These are phyloP conservation scores for Xylariaceae sp. DNA, from an alignment of 2,329 filamentous ascomycete genomes.

Conservation along the genomic window DNA sequence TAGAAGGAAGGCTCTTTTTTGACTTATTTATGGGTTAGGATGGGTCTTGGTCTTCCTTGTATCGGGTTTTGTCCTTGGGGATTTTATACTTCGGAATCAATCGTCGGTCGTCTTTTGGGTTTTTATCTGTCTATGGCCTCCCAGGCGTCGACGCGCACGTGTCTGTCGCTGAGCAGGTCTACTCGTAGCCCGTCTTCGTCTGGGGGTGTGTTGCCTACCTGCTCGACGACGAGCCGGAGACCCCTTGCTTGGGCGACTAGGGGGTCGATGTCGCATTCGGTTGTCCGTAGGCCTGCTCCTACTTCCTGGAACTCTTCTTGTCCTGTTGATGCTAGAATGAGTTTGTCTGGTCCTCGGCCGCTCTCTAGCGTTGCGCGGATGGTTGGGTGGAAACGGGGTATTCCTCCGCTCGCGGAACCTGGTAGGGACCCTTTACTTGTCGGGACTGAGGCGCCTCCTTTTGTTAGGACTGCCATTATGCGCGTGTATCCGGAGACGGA, in stretches of 20 bases:
- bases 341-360: conserved; percentile 65
- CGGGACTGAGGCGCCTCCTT: conserved; percentile 15
- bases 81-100: not conserved
- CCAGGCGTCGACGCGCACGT: conserved; percentile 43
- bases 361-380: conserved; percentile 70
- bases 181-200: conserved; percentile 45
- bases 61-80: no score
- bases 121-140: conserved; percentile 27
- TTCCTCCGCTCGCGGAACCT: conserved; percentile 24
- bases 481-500: conserved; percentile 51
- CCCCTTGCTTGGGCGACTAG: conserved; percentile 46
- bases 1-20: no score
- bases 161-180: conserved; percentile 49
- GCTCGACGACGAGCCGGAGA: conserved; percentile 78
- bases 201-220: conserved; percentile 51
- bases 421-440: conserved; percentile 24
- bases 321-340: conserved; percentile 61
- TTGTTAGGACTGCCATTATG: conserved; percentile 51
- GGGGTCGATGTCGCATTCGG: conserved; percentile 71
- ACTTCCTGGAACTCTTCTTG: conserved; percentile 67
- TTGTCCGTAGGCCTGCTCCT: conserved; percentile 58
- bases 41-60: no score
- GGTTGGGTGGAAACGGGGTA: conserved; percentile 32
- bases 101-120: not conserved
- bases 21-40: no score